These are phyloP conservation scores for Paecilomyces variotii DNA, from an alignment of 2,329 filamentous ascomycete genomes.

Conservation along the genomic window DNA sequence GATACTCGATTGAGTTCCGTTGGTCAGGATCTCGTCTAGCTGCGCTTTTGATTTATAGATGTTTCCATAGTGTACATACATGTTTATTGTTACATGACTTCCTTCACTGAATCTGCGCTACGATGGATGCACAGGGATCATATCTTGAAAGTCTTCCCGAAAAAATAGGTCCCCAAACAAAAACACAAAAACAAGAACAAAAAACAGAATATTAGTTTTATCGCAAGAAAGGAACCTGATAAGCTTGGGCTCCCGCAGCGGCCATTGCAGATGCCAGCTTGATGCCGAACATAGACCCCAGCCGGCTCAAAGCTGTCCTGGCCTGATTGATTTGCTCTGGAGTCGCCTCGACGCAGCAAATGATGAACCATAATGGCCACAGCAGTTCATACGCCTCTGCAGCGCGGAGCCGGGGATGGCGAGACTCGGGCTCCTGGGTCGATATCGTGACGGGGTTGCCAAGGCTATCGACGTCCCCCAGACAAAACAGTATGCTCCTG, in stretches of 20 bases:
- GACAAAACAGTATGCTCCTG: conserved; percentile 24
- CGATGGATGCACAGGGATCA: not conserved
- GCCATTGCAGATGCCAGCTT: conserved; percentile 25
- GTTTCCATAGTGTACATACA: no score
- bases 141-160: not conserved
- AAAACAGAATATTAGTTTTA: not conserved
- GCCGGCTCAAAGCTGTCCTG: conserved; percentile 14
- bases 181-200: not conserved
- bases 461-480: conserved; percentile 24
- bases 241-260: conserved; percentile 1
- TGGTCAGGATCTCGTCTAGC: no score
- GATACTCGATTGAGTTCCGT: no score
- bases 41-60: no score
- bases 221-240: not conserved
- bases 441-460: conserved; percentile 14
- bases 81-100: no score
- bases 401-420: conserved; percentile 15
- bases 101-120: no score
- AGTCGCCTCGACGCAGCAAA: conserved; percentile 24
- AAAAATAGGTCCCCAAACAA: not conserved
- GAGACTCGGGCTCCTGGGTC: not conserved
- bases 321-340: conserved; percentile 21
- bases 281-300: conserved; percentile 27
- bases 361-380: conserved; percentile 32
- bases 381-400: conserved; percentile 24